A percentile compares a stretch with the other conserved stretches of the same genome.
Evolutionary conservation across 768 basidiomycete genomes (phyloP).

Genomic region (Pleurotus eryngii): DNA sequence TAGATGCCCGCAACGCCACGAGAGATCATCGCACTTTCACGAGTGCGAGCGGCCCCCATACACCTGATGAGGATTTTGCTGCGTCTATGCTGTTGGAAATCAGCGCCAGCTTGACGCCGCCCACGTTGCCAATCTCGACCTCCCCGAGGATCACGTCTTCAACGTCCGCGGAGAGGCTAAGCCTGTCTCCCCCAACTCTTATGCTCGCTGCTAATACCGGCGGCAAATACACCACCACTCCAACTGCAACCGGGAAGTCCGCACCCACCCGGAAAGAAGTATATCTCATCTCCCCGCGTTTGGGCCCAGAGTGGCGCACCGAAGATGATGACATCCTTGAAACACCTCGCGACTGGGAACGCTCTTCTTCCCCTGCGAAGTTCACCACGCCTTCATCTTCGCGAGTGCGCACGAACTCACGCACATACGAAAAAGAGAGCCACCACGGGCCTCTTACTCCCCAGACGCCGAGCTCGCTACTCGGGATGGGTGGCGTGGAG

Average conservation of each 20-base stretch:
- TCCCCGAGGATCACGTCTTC: neutral
- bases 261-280: too few relatives aligned
- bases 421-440: neutral
- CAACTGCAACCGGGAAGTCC: neutral
- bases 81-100: constrained; percentile 68
- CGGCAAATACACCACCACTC: neutral
- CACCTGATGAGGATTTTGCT: constrained; percentile 68
- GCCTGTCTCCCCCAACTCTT: constrained; percentile 4
- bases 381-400: neutral
- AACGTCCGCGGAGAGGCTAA: constrained; percentile 7
- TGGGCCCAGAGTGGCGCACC: neutral
- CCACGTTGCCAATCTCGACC: constrained; percentile 4
- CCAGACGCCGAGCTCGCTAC: constrained; percentile 30
- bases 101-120: constrained; percentile 39
- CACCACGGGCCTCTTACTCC: neutral
- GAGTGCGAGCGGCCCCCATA: constrained; percentile 22
- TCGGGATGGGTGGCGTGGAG: constrained; percentile 19
- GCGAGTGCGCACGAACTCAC: neutral
- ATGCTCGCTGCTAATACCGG: neutral
- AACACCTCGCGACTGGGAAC: neutral
- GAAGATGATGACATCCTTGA: neutral
- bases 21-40: constrained; percentile 22
- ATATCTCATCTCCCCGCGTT: neutral
- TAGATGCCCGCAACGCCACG: constrained; percentile 11
- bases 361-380: neutral